Percentiles rank a stretch among this genome's conserved stretches.
Conservation (phyloP, 768 basidiomycete species). For the Tricholoma sp. region DNA sequence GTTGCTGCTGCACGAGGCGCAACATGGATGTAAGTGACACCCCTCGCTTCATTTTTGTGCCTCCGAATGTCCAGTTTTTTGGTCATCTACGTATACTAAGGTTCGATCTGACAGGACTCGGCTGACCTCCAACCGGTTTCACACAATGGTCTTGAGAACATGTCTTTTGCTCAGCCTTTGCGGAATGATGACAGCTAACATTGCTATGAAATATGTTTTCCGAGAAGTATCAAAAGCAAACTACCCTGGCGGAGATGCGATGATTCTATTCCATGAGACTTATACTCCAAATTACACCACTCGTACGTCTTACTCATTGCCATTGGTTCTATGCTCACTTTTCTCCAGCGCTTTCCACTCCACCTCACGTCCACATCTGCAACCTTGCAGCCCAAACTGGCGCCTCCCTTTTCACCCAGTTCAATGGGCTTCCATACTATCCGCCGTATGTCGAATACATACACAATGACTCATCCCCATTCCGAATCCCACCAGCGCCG, state of each 20-base stretch:
- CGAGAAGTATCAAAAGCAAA: constrained; percentile 63
- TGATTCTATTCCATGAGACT: constrained; percentile 54
- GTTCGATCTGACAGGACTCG: no score
- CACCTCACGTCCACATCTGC: constrained; percentile 66
- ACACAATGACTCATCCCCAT: constrained; percentile 2
- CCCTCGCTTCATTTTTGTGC: background rate
- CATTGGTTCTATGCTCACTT: background rate
- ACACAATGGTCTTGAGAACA: background rate
- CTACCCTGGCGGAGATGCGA: constrained; percentile 85
- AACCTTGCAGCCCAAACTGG: constrained; percentile 89
- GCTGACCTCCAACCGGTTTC: background rate
- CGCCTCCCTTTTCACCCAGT: constrained; percentile 81
- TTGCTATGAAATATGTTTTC: constrained; percentile 45
- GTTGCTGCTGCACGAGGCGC: constrained; percentile 69
- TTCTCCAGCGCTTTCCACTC: constrained; percentile 5
- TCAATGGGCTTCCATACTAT: constrained; percentile 52
- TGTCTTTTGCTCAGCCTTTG: background rate
- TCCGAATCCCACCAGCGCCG: constrained; percentile 9
- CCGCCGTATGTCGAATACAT: background rate
- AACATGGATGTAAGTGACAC: constrained; percentile 57
- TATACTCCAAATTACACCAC: constrained; percentile 26
- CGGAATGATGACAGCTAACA: constrained; percentile 48
- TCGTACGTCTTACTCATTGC: constrained; percentile 8
- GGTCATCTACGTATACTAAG: no score
- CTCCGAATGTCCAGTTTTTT: background rate